Base-by-base conservation (phyloP, 2,329 filamentous ascomycete species). In the Reticulascus tulasneorum region DNA sequence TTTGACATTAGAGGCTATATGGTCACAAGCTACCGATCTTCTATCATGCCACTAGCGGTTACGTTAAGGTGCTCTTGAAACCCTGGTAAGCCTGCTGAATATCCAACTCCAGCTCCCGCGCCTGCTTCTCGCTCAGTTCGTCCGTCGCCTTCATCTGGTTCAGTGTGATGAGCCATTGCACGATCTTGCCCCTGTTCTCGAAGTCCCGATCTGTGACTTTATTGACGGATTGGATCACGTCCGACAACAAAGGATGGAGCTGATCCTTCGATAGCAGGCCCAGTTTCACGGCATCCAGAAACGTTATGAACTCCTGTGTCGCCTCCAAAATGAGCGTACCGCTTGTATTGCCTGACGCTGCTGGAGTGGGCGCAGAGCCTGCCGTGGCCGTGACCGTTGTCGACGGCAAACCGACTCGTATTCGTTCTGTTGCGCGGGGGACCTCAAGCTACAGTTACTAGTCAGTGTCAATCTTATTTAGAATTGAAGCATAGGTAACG, bases 71-170 rank as follows among this genome's bases (percentile, higher is more conserved):
- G 33, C 75, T 79, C 62, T 96, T 94, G 62, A 97, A 97, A 3
- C 91, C 91, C 51, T 91, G 82, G 56, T 97, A 97, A 25, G 91
- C 91, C 54, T 87, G 82, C 56, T 95, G 88, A 54, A 97, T 94
- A 58, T 97, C 91, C 59, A 95, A 79, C 48, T 93, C 85, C 49
- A 97, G 67, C 60, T 98, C 89, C 38, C 91, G 73, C 6, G 86
- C 86, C 63, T 96, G 88, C 39, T 91, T 82, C 52, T 94, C 86
- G 49, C 77, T 83, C 49, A 98, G 63, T 59, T 95, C 89, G 53
- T 97, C 90, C 2, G 88, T 89, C 8, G 90, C 93, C 55, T 87
- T 87, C 93, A 98, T 97, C 64, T 96, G 90, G 58, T 98, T 98
- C 46, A 98, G 70, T 7, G 87, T 85, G 52, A 98, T 98, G 48